These are phyloP conservation scores for Pythium plurisporium DNA, from an alignment of 352 stramenopile genomes.

Conservation along the genomic window DNA sequence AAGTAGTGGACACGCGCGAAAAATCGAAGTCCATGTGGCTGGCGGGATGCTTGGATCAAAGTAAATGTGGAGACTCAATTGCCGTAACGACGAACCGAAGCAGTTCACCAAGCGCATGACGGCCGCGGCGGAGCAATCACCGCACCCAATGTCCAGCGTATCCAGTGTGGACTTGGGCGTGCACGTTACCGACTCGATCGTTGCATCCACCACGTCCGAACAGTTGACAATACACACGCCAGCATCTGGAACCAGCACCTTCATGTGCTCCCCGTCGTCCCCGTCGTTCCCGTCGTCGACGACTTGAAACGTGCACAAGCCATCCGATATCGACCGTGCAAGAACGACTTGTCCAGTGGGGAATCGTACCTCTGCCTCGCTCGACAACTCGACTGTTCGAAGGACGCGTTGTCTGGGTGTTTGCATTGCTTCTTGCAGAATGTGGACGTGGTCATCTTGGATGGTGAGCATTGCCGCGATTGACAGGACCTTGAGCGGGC, in stretches of 20 bases:
- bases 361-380: not conserved
- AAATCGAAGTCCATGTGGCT: not conserved
- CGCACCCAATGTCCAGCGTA: conserved; percentile 1
- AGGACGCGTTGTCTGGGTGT: not conserved
- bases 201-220: not conserved
- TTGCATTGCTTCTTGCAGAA: not conserved
- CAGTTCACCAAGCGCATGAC: not conserved
- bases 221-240: not conserved
- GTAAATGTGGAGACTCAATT: conserved; percentile 1
- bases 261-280: not conserved
- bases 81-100: not conserved
- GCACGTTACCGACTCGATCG: not conserved
- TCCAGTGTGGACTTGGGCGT: not conserved
- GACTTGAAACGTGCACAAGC: not conserved
- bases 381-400: not conserved
- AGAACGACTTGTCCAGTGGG: not conserved
- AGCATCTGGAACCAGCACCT: not conserved
- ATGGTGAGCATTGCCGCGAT: conserved; percentile 7
- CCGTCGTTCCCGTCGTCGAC: not conserved
- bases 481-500: not conserved
- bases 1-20: not conserved
- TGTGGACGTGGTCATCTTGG: not conserved
- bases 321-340: not conserved
- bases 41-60: not conserved
- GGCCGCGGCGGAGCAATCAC: not conserved